A percentile compares a stretch with the other conserved stretches of the same genome.
Conservation (phyloP, 1,284 basidiomycete species). For the Cutaneotrichosporon sp. region DNA sequence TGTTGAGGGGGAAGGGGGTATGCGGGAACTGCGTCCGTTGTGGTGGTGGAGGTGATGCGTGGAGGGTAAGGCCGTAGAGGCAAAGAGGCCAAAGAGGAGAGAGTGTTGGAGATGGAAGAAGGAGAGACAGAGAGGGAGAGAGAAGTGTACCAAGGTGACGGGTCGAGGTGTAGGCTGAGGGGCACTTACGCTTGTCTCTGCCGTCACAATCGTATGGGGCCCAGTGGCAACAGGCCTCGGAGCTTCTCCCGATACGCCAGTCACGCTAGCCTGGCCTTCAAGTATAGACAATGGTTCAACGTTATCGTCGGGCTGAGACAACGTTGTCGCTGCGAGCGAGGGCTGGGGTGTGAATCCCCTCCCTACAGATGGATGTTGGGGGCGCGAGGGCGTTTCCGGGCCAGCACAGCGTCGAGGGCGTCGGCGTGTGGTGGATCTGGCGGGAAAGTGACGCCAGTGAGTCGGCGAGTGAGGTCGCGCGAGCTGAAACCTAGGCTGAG, state of each 20-base stretch:
- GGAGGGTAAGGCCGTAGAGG: too few species aligned
- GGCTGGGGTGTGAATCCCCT: neutral
- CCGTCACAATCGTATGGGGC: neutral
- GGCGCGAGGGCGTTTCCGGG: neutral
- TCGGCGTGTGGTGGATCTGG: neutral
- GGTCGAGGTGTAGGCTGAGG: too few species aligned
- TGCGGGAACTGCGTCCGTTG: neutral
- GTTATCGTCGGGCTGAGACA: neutral
- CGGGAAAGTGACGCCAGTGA: neutral
- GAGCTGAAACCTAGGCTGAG: neutral
- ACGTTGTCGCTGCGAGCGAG: neutral
- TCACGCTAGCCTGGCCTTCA: neutral
- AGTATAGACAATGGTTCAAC: neutral
- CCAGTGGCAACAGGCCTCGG: neutral
- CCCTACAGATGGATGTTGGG: neutral
- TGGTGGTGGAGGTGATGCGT: neutral
- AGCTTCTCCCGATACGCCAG: neutral
- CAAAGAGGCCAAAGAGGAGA: too few species aligned
- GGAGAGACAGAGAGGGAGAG: neutral
- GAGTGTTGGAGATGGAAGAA: too few species aligned
- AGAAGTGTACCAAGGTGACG: neutral
- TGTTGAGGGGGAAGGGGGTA: neutral
- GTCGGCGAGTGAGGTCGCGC: neutral
- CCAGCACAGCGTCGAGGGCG: neutral
- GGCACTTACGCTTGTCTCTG: neutral